Evolutionary conservation across 208 protist species (phyloP).

Genomic region (Strigomonas culicis): DNA sequence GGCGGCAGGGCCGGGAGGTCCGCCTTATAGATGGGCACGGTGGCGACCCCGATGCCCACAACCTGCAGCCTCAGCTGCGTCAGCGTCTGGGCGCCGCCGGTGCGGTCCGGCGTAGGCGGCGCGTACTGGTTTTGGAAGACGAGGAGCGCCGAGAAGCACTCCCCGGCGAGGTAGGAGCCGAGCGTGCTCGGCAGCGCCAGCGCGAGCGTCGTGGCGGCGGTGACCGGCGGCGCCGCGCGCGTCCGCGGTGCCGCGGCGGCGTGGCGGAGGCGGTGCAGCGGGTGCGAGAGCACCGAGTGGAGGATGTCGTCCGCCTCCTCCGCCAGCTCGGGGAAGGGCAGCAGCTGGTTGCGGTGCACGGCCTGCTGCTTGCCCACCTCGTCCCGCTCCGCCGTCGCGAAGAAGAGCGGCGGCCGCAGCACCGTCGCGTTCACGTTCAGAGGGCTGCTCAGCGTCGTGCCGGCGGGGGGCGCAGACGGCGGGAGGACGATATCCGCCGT

Average conservation of each 20-base stretch:
- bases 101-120: conserved; percentile 18
- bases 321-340: conserved; percentile 29
- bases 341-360: not conserved
- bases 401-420: not conserved
- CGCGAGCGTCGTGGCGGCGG: conserved; percentile 40
- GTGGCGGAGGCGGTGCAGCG: conserved; percentile 13
- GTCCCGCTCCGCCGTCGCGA: too few species aligned
- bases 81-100: not conserved
- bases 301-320: conserved; percentile 78
- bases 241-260: not conserved
- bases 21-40: not conserved
- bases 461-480: too few species aligned
- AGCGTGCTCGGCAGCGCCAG: conserved; percentile 50
- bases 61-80: not conserved
- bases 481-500: too few species aligned
- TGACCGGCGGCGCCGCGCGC: conserved; percentile 11
- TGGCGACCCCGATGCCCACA: not conserved
- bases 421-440: not conserved
- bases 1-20: not conserved
- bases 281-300: conserved; percentile 40
- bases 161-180: conserved; percentile 41
- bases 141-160: conserved; percentile 62
- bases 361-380: too few species aligned
- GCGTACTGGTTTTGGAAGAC: conserved; percentile 51
- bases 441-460: too few species aligned